Percentiles rank a stretch among this genome's conserved stretches.
Conservation (phyloP, 2,329 filamentous ascomycete species). For the Epichloe sylvatica region DNA sequence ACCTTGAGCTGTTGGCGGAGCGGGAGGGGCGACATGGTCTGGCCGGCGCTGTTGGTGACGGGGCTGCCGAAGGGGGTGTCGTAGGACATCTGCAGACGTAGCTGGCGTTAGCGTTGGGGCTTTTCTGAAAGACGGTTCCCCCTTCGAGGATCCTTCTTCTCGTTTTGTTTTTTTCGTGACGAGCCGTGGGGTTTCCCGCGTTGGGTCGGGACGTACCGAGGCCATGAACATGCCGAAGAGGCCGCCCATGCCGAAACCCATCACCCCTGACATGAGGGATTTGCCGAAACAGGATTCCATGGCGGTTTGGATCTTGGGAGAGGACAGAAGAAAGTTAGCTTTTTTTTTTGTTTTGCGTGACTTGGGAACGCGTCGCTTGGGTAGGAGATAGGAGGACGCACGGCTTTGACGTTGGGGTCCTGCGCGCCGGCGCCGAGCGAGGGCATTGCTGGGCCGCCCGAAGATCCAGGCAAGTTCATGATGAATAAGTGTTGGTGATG, state of each 20-base stretch:
- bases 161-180: too few species aligned
- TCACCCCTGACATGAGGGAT: constrained; percentile 75
- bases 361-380: background rate
- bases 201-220: constrained; percentile 68
- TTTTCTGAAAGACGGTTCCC: too few species aligned
- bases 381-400: constrained; percentile 16
- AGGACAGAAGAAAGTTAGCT: background rate
- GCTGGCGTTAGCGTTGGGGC: too few species aligned
- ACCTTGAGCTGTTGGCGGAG: constrained; percentile 67
- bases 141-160: too few species aligned
- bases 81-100: constrained; percentile 70
- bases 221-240: constrained; percentile 97
- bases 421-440: constrained; percentile 23
- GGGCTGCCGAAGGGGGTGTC: constrained; percentile 63
- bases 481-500: background rate
- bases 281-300: constrained; percentile 94
- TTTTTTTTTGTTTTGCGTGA: too few species aligned
- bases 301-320: constrained; percentile 54
- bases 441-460: constrained; percentile 13
- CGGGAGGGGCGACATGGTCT: constrained; percentile 48
- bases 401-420: constrained; percentile 39
- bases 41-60: constrained; percentile 22
- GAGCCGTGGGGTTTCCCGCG: too few species aligned
- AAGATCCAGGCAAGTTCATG: constrained; percentile 27
- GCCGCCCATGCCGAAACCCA: constrained; percentile 88